Percentiles rank a stretch among this genome's conserved stretches.
Evolutionary conservation across 2,329 filamentous ascomycete species (phyloP).

Genomic region (Pseudogymnoascus sp.): DNA sequence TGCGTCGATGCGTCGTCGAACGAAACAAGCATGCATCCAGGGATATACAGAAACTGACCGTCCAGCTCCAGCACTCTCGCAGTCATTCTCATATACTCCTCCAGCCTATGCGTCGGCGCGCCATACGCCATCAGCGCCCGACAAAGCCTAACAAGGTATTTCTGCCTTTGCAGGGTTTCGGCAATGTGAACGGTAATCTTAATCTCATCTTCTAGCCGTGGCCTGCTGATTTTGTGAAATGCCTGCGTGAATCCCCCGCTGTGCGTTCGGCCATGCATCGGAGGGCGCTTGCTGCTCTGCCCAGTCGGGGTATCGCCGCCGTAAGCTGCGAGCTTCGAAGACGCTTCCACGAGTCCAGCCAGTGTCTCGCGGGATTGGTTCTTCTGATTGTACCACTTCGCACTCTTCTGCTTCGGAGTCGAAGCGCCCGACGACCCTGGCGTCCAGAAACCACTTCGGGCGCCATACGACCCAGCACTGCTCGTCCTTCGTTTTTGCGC

Average conservation of each 20-base stretch:
- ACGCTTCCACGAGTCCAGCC: conserved; percentile 47
- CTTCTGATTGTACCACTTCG: conserved; percentile 33
- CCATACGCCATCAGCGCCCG: conserved; percentile 83
- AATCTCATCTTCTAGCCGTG: conserved; percentile 30
- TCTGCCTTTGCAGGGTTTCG: conserved; percentile 67
- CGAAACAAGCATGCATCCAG: conserved; percentile 89
- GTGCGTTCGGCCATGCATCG: conserved; percentile 22
- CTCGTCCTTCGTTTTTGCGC: conserved; percentile 17
- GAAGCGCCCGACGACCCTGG: conserved; percentile 36
- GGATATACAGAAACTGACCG: conserved; percentile 82
- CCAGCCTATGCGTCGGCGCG: conserved; percentile 81
- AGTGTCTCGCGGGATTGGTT: conserved; percentile 39
- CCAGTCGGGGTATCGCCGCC: conserved; percentile 27
- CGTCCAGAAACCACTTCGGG: conserved; percentile 33
- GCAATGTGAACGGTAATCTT: conserved; percentile 53
- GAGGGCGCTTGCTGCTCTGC: conserved; percentile 18
- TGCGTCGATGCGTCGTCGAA: conserved; percentile 71
- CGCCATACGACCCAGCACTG: conserved; percentile 22
- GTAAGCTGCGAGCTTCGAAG: conserved; percentile 44
- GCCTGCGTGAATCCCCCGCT: conserved; percentile 16
- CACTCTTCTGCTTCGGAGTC: conserved; percentile 23
- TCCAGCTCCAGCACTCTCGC: conserved; percentile 83
- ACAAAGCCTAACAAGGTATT: conserved; percentile 78
- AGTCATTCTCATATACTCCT: conserved; percentile 88
- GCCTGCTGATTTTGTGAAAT: conserved; percentile 12